phyloP scores from a whole-genome alignment of 2,329 filamentous ascomycete genomes.

The Dothistroma pini region DNA sequence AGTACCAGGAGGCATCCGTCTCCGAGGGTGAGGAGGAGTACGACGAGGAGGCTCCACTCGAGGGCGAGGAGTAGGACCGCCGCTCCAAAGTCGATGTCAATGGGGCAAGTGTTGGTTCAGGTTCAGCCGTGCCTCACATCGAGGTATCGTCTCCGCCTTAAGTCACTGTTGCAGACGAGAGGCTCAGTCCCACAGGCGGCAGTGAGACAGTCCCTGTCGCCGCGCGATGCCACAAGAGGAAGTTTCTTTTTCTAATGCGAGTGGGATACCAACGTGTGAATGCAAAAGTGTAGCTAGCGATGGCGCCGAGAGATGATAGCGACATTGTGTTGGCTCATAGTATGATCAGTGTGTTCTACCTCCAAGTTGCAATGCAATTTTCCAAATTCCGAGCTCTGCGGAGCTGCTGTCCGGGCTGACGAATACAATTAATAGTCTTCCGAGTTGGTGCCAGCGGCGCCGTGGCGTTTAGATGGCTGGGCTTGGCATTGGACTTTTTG shows the following conservation, averaged over 20 bases:
- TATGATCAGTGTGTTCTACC: not conserved
- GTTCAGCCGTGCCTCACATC: not conserved
- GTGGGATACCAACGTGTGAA: conserved; percentile 3
- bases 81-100: not conserved
- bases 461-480: too few species aligned
- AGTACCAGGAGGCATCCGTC: conserved; percentile 98
- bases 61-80: conserved; percentile 63
- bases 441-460: too few species aligned
- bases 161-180: not conserved
- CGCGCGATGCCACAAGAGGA: not conserved
- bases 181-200: not conserved
- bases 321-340: not conserved
- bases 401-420: too few species aligned
- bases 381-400: too few species aligned
- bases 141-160: not conserved
- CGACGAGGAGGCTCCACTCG: conserved; percentile 73
- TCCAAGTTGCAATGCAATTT: not conserved
- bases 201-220: not conserved
- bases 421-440: too few species aligned
- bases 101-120: not conserved
- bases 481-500: too few species aligned
- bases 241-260: not conserved
- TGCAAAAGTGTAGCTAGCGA: conserved; percentile 3
- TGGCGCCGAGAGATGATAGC: conserved; percentile 3
- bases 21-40: conserved; percentile 98